Conservation (phyloP, 2,329 filamentous ascomycete species). For the Talaromyces funiculosus region DNA sequence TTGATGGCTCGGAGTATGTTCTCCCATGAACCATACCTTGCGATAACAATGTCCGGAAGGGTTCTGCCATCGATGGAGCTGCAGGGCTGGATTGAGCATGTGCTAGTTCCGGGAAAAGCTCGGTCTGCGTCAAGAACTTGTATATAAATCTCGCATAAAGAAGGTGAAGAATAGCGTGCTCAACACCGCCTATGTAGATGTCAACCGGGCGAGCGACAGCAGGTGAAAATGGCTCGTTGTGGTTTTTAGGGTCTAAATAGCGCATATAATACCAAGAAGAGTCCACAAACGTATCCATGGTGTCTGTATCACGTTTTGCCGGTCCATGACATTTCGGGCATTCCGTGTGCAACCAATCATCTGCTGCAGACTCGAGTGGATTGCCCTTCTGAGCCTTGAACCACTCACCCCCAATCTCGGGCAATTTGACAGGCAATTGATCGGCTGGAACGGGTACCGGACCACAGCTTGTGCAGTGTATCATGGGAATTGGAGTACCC, state of each 20-base stretch:
- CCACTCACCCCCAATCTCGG: conserved; percentile 63
- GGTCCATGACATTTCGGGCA: conserved; percentile 66
- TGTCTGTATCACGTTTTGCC: conserved; percentile 81
- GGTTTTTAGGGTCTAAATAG: conserved; percentile 67
- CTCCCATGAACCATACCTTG: conserved; percentile 93
- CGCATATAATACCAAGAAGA: conserved; percentile 91
- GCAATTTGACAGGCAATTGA: conserved; percentile 71
- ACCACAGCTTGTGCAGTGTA: conserved; percentile 74
- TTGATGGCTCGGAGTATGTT: conserved; percentile 70
- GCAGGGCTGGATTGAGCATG: conserved; percentile 25
- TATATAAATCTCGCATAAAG: conserved; percentile 87
- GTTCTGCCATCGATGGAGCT: conserved; percentile 53
- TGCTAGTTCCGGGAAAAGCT: conserved; percentile 35
- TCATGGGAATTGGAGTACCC: conserved; percentile 83
- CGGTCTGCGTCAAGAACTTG: conserved; percentile 65
- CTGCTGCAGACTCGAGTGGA: conserved; percentile 61
- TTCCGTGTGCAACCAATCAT: conserved; percentile 66
- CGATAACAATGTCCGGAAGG: conserved; percentile 74
- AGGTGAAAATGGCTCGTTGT: conserved; percentile 56
- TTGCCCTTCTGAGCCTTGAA: conserved; percentile 66
- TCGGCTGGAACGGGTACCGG: conserved; percentile 70
- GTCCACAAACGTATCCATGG: conserved; percentile 95
- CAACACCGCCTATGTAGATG: conserved; percentile 81
- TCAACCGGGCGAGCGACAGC: conserved; percentile 64
- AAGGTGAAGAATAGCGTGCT: conserved; percentile 85